Conservation (phyloP, 2,329 filamentous ascomycete genomes). For the Chrysosporium keratinophilum region DNA sequence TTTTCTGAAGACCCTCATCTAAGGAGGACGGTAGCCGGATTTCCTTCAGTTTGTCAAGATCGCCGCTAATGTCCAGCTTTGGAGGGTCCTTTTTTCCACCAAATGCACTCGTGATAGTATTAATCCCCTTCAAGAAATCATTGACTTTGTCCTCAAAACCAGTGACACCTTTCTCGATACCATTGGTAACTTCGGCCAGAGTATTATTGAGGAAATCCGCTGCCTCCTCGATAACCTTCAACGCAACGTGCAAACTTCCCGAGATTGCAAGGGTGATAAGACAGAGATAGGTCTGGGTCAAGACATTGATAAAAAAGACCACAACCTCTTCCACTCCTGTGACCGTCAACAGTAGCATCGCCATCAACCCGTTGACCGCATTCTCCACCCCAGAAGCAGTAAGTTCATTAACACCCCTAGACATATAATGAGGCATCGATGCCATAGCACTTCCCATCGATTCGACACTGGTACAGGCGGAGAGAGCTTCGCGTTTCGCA, state of each 20-base stretch:
- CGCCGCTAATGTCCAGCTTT: conserved; percentile 53
- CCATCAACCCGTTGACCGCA: conserved; percentile 67
- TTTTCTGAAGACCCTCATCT: conserved; percentile 55
- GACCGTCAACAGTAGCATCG: conserved; percentile 65
- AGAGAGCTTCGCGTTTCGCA: conserved; percentile 70
- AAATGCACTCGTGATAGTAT: conserved; percentile 44
- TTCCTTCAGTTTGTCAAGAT: conserved; percentile 56
- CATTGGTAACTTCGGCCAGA: conserved; percentile 36
- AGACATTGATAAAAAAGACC: conserved; percentile 83
- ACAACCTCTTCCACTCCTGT: conserved; percentile 79
- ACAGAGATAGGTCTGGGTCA: conserved; percentile 83
- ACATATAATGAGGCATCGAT: conserved; percentile 94
- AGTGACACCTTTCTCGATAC: conserved; percentile 33
- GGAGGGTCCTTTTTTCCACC: conserved; percentile 37
- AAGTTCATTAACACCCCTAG: conserved; percentile 75
- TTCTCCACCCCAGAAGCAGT: conserved; percentile 70
- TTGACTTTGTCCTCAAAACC: conserved; percentile 48
- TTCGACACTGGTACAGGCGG: conserved; percentile 85
- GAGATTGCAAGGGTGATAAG: conserved; percentile 74
- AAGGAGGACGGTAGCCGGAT: conserved; percentile 61
- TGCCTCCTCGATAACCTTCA: conserved; percentile 51
- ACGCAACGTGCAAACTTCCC: conserved; percentile 62
- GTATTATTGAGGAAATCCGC: conserved; percentile 51
- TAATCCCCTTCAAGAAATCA: conserved; percentile 45
- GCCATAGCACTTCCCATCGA: conserved; percentile 90